Conservation (phyloP, 2,329 filamentous ascomycete species). For the Hymenoscyphus fraxineus region DNA sequence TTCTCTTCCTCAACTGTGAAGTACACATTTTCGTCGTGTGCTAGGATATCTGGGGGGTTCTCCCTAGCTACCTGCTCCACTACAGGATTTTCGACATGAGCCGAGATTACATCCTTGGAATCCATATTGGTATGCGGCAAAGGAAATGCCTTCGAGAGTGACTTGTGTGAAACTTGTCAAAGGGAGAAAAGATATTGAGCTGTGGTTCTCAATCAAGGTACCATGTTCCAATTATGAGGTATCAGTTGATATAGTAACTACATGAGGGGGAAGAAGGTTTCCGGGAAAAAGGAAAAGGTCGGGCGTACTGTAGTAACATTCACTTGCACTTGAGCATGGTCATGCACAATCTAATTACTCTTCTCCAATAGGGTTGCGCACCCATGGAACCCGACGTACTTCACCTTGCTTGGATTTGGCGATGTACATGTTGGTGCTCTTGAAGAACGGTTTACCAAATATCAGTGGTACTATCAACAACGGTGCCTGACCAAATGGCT, state of each 20-base stretch:
- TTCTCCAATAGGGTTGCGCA: neutral
- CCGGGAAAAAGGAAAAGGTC: constrained; percentile 7
- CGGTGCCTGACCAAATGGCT: neutral
- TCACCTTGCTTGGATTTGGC: neutral
- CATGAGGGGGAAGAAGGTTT: neutral
- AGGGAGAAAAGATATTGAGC: neutral
- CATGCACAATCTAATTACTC: constrained; percentile 2
- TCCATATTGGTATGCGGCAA: constrained; percentile 1
- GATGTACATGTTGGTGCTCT: constrained; percentile 1
- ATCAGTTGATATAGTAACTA: constrained; percentile 2
- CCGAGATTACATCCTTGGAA: constrained; percentile 13
- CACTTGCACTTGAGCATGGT: no score
- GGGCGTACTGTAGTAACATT: neutral
- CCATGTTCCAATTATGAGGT: neutral
- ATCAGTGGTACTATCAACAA: neutral
- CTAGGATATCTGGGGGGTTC: constrained; percentile 13
- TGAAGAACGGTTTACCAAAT: neutral
- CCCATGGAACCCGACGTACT: neutral
- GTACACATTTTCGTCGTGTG: constrained; percentile 15
- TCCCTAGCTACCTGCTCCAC: constrained; percentile 4
- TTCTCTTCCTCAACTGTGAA: constrained; percentile 21
- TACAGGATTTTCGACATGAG: constrained; percentile 14
- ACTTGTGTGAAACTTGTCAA: neutral
- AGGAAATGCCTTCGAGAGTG: constrained; percentile 1
- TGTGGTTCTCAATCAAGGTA: no score